Base-by-base conservation (phyloP, 2,329 filamentous ascomycete genomes). In the Penicillium sp. region DNA sequence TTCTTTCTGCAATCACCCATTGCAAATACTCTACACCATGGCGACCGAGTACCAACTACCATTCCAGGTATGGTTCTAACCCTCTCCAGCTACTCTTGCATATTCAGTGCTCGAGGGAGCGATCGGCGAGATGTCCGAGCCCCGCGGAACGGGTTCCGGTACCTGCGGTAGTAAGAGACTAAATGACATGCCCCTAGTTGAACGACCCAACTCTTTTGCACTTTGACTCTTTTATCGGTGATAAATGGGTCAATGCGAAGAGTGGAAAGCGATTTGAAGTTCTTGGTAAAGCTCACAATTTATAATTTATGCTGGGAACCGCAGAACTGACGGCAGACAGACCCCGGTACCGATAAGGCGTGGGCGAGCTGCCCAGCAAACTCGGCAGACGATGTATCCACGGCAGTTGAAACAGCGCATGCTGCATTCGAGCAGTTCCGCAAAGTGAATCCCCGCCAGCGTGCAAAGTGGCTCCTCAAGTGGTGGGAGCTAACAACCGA, bases 401-500 rank as follows among this genome's bases (percentile, higher is more conserved):
- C 67, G 4, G 80, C 84, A 1, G 83, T 87, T 6, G 71, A 82
- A 60, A 77, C 79, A 38, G 80, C 85, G 0, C 76, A 86, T 53
- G 70, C 71, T n/a, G 82, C 83, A 4, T 88, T 88, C 61, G 71
- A 82, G 55, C 70, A 70, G 18, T 89, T 81, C 70, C 77, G 75
- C 51, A 84, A 82, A 55, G 69, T 79, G 48, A 86, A 80, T 57
- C 84, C 86, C 0, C 76, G 82, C 14, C 76, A 77, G 46, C 79
- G 85, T 47, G 84, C 85, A 1, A 79, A 86, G 60, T 79, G 81
- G 68, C 72, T 89, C 9, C 69, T 85, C 48, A 83, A 83, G 67
- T 88, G 85, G 84, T 81, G 88, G 67, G 68, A 77, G 3, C 74
- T 88, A 49, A 86, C 87, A 57, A 77, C 80, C 7, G 81, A 81